These are phyloP conservation scores for Arthrobotrys musiformis DNA, from an alignment of 2,329 filamentous ascomycete genomes.

Conservation along the genomic window DNA sequence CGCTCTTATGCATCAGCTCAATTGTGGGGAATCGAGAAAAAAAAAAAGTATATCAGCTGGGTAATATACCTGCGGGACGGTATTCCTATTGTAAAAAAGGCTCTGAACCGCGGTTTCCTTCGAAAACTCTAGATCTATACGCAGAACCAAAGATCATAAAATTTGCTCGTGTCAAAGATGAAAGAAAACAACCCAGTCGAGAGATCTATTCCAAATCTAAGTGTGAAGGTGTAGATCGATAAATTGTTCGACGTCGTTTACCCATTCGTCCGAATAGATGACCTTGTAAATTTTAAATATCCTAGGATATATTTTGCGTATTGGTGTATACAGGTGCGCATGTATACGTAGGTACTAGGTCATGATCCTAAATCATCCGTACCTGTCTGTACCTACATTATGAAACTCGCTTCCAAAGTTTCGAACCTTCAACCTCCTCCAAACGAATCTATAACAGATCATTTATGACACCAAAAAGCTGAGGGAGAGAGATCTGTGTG, in stretches of 20 bases:
- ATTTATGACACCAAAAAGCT: constrained; percentile 16
- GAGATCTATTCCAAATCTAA: not conserved
- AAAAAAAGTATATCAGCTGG: not conserved
- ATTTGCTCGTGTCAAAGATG: constrained; percentile 10
- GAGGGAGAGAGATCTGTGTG: constrained; percentile 8
- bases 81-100: not conserved
- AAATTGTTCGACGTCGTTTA: not conserved
- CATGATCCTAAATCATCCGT: constrained; percentile 3
- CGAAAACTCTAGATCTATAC: not conserved
- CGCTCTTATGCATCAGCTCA: not conserved
- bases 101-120: constrained; percentile 11
- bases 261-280: constrained; percentile 36
- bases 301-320: no score
- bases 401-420: constrained; percentile 39
- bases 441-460: constrained; percentile 39
- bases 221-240: not conserved
- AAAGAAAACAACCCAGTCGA: not conserved
- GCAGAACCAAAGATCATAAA: not conserved
- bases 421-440: not conserved
- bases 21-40: not conserved
- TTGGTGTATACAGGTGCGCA: not conserved
- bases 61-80: constrained; percentile 10
- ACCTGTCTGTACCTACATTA: constrained; percentile 17
- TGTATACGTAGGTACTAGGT: no score
- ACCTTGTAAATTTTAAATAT: constrained; percentile 3